These are phyloP conservation scores for Rubia balearica DNA, from an alignment of 305 asterid genomes.

Conservation along the genomic window DNA sequence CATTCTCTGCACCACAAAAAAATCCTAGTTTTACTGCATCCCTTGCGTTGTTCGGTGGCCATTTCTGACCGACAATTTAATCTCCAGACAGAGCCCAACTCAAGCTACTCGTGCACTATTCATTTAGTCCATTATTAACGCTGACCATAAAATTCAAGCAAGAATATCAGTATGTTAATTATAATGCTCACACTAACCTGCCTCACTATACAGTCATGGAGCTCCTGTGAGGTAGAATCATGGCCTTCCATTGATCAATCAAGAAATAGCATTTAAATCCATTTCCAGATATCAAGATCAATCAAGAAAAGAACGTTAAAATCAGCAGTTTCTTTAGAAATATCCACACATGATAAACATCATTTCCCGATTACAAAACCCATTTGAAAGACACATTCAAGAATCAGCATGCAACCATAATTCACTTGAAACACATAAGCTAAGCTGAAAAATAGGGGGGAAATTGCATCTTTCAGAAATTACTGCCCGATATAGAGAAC, in stretches of 20 bases:
- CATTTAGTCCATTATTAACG: too few relatives aligned
- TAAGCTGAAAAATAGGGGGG: too few relatives aligned
- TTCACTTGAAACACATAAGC: not conserved
- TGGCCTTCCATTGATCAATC: slow-evolving; percentile 32
- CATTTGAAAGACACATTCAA: not conserved
- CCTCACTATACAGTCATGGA: slow-evolving; percentile 52
- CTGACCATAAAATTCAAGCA: not conserved
- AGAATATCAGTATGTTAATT: too few relatives aligned
- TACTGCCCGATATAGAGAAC: too few relatives aligned
- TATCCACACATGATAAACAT: not conserved
- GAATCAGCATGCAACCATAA: not conserved
- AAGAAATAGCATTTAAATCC: too few relatives aligned
- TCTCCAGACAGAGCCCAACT: not conserved
- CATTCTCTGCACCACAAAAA: slow-evolving; percentile 44
- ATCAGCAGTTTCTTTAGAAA: not conserved
- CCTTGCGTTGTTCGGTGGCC: not conserved
- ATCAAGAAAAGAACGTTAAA: not conserved
- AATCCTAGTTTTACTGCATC: not conserved
- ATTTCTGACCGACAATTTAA: not conserved
- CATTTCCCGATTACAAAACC: not conserved
- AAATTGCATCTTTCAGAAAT: not conserved
- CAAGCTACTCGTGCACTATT: not conserved
- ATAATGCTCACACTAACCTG: slow-evolving; percentile 41
- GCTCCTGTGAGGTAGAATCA: slow-evolving; percentile 26
- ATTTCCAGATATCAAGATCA: not conserved